Evolutionary conservation across 331 rosid genomes (phyloP), one percentile per base, ranked within the genome.

Genomic region (Prunus yedoensis): DNA sequence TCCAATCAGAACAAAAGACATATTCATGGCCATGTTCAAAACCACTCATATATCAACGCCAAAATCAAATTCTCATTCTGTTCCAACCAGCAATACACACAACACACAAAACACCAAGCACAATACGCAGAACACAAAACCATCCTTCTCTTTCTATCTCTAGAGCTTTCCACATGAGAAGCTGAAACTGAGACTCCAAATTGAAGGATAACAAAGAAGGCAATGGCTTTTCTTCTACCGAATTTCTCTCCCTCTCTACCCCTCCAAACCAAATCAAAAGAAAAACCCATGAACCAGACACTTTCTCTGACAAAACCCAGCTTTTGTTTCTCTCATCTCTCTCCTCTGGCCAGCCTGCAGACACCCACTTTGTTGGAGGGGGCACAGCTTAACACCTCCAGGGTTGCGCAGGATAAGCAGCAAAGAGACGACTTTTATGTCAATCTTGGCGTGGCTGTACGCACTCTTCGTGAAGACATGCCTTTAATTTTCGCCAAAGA

Each of bases 381-480:
- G 77, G 86, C 88, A 38, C 93, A 83, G 62, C 83, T 85, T 41
- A 87, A 74, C 76, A 82, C 84, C 14, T 89, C 88, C 25, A 74
- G 78, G 9, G 82, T 68, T 79, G 72, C 84, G 49, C 88, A 89
- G 47, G 88, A 87, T 54, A 85, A 85, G 74, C 85, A 84, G 32
- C 76, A 85, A 60, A 87, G 82, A 60, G 95, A 90, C 50, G 95
- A 92, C 17, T 94, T 92, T 80, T 94, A 86, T 83, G 79, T 94
- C 87, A 94, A 92, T 73, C 91, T 94, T 74, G 97, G 99, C 74
- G 71, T 84, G 32, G 97, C 97, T 35, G 97, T 94, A 4, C 79
- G 99, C 77, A 92, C 97, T 2, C 93, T 94, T 16, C 96, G 97
- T 17, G 99, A 94, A 64, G 97, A 94, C 78, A 28, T 90, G 52